Evolutionary conservation across 805 yeast genomes (phyloP).

Genomic region (Metschnikowia hibisci): DNA sequence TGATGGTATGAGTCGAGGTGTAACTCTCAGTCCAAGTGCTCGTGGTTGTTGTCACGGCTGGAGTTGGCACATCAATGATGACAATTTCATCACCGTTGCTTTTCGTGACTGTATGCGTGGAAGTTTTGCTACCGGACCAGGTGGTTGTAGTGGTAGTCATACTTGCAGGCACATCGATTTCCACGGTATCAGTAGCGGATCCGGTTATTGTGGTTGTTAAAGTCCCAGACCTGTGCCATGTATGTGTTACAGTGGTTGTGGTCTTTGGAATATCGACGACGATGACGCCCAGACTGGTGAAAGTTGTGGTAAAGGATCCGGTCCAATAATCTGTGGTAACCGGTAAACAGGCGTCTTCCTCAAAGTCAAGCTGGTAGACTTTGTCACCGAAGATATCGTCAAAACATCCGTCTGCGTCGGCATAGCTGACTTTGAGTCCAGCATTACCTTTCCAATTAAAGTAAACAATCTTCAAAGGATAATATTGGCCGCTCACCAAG

Average conservation of each 20-base stretch:
- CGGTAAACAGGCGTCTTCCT: constrained; percentile 1
- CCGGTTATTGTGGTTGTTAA: constrained; percentile 12
- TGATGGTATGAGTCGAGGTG: not conserved
- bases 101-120: not conserved
- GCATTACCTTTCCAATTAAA: constrained; percentile 13
- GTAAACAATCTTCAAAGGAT: constrained; percentile 11
- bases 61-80: constrained; percentile 3
- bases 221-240: constrained; percentile 9
- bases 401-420: not conserved
- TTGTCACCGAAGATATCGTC: not conserved
- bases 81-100: not conserved
- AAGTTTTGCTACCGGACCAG: constrained; percentile 7
- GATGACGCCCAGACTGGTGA: constrained; percentile 7
- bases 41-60: constrained; percentile 1
- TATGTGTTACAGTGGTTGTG: constrained; percentile 8
- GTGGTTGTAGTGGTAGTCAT: constrained; percentile 11
- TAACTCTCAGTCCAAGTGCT: not conserved
- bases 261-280: constrained; percentile 13
- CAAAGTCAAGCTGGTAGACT: constrained; percentile 4
- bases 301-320: constrained; percentile 4
- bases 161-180: constrained; percentile 6
- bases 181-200: constrained; percentile 10
- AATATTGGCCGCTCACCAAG: constrained; percentile 6
- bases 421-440: constrained; percentile 7
- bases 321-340: constrained; percentile 2